Percentiles rank a stretch among this genome's conserved stretches.
These are phyloP conservation scores for Penicillium concentricum DNA, from an alignment of 2,329 filamentous ascomycete species.

Conservation along the genomic window DNA sequence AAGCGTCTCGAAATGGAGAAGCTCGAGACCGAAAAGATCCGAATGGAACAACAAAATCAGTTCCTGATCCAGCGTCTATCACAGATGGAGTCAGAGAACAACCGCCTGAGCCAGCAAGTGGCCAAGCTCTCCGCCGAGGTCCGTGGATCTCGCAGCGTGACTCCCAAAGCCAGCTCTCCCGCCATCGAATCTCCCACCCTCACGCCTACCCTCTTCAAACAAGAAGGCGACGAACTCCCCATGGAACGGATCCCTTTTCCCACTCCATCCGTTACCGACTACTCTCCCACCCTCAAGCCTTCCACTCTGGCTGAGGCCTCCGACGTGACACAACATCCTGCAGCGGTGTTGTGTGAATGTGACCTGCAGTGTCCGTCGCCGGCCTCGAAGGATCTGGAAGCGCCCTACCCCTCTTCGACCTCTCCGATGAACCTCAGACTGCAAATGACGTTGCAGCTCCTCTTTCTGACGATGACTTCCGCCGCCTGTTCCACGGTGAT, in stretches of 20 bases:
- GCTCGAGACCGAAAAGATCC: slow-evolving; percentile 64
- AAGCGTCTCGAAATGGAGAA: slow-evolving; percentile 88
- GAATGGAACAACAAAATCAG: slow-evolving; percentile 69
- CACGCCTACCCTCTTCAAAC: slow-evolving; percentile 44
- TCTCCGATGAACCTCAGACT: slow-evolving; percentile 49
- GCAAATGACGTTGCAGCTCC: slow-evolving; percentile 61
- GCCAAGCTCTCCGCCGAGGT: slow-evolving; percentile 51
- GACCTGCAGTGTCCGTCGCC: slow-evolving; percentile 99
- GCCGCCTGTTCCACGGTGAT: slow-evolving; percentile 59
- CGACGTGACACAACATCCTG: slow-evolving; percentile 99
- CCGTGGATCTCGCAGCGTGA: slow-evolving; percentile 40
- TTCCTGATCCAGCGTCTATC: slow-evolving; percentile 65
- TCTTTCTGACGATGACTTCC: slow-evolving; percentile 69
- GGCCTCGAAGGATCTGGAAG: slow-evolving; percentile 54
- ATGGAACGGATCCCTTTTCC: slow-evolving; percentile 44
- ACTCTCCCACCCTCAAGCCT: slow-evolving; percentile 41
- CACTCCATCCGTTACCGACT: slow-evolving; percentile 39
- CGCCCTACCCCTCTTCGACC: slow-evolving; percentile 42
- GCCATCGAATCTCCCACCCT: slow-evolving; percentile 40
- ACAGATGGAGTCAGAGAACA: slow-evolving; percentile 58
- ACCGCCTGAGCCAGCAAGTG: slow-evolving; percentile 51
- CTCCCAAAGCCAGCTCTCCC: slow-evolving; percentile 39
- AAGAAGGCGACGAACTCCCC: slow-evolving; percentile 43
- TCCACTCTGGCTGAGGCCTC: slow-evolving; percentile 58
- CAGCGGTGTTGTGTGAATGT: slow-evolving; percentile 99